Conservation (phyloP, 1,284 basidiomycete genomes). For the Pseudozyma sp. region DNA sequence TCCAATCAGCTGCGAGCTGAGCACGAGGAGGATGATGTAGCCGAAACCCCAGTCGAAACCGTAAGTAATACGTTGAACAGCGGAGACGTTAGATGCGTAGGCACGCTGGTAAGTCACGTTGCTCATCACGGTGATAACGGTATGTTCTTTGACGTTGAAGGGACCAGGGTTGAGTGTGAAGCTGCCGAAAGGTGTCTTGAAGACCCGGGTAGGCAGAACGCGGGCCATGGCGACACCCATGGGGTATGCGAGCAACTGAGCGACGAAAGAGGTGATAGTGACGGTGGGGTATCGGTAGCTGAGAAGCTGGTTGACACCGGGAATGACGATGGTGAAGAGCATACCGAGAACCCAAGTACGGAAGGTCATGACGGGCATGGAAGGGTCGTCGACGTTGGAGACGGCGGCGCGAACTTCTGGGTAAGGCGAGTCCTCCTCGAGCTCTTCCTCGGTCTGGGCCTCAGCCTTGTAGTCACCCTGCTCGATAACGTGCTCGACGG, state of each 20-base stretch:
- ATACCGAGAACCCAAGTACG: conserved; percentile 63
- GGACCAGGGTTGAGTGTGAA: conserved; percentile 63
- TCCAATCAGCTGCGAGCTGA: conserved; percentile 71
- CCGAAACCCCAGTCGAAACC: conserved; percentile 65
- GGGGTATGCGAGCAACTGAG: conserved; percentile 58
- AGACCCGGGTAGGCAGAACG: conserved; percentile 50
- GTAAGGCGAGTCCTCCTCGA: conserved; percentile 65
- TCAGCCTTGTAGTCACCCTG: conserved; percentile 59
- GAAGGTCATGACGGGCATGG: conserved; percentile 65
- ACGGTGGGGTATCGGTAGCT: conserved; percentile 62
- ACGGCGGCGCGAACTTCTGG: conserved; percentile 64
- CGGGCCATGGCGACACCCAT: conserved; percentile 51
- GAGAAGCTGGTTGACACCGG: conserved; percentile 63
- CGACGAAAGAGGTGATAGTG: conserved; percentile 55
- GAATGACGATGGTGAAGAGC: conserved; percentile 60
- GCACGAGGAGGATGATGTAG: conserved; percentile 70
- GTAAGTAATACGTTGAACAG: conserved; percentile 51
- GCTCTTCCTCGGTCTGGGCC: conserved; percentile 46
- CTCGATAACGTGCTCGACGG: conserved; percentile 49
- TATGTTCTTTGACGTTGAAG: conserved; percentile 66
- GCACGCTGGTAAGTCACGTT: conserved; percentile 69
- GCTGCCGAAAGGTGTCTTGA: conserved; percentile 52
- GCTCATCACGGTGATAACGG: conserved; percentile 68
- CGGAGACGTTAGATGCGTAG: conserved; percentile 69
- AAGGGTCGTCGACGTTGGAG: conserved; percentile 64